These are phyloP conservation scores for Ceratorhiza oryzae-sativae DNA, from an alignment of 1,284 basidiomycete genomes.

Conservation along the genomic window DNA sequence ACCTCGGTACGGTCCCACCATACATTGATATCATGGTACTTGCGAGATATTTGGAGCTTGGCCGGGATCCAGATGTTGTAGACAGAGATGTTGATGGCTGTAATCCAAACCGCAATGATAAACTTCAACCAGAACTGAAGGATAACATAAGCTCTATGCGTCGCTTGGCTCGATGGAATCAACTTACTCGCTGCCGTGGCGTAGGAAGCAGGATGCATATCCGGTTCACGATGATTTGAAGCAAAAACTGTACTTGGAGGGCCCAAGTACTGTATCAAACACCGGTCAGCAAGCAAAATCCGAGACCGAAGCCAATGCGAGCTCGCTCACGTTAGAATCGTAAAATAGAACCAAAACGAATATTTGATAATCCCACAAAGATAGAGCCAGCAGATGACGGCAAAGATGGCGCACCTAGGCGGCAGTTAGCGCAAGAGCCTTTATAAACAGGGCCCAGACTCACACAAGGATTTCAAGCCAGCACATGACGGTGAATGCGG, in stretches of 20 bases:
- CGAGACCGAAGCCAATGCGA: background rate
- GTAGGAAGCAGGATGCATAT: constrained; percentile 37
- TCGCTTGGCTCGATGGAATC: background rate
- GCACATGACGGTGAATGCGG: constrained; percentile 30
- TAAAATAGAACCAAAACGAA: constrained; percentile 42
- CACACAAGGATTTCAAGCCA: constrained; percentile 35
- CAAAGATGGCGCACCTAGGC: constrained; percentile 26
- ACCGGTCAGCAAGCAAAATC: background rate
- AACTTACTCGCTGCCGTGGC: background rate
- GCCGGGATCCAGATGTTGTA: constrained; percentile 44
- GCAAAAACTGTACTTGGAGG: constrained; percentile 42
- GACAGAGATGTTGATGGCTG: constrained; percentile 42
- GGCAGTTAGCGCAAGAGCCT: background rate
- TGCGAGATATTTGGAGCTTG: constrained; percentile 40
- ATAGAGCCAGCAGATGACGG: constrained; percentile 43
- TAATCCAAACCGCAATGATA: constrained; percentile 40
- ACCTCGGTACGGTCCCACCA: constrained; percentile 43
- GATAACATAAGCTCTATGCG: background rate
- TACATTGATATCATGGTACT: constrained; percentile 40
- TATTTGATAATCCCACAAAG: constrained; percentile 39
- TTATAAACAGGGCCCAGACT: background rate
- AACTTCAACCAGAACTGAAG: constrained; percentile 42
- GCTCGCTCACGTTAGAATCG: constrained; percentile 38
- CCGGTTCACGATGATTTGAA: constrained; percentile 44
- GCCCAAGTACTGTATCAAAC: constrained; percentile 19